These are phyloP conservation scores for Neonectria ditissima DNA, from an alignment of 2,329 filamentous ascomycete species.

Conservation along the genomic window DNA sequence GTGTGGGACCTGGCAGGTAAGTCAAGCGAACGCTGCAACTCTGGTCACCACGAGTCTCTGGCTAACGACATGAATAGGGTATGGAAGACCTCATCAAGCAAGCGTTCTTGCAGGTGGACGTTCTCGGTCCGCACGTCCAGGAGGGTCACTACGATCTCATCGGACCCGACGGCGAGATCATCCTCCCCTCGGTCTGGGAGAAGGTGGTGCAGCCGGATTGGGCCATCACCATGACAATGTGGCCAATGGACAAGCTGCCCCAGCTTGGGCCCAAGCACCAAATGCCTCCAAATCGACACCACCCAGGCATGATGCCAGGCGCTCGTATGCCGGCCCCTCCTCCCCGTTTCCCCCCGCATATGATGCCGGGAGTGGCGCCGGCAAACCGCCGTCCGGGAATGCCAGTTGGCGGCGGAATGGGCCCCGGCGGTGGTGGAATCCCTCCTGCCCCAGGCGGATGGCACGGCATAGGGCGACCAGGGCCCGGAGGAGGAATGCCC, in stretches of 20 bases:
- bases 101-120: constrained; percentile 82
- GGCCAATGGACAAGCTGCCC: constrained; percentile 64
- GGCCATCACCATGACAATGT: constrained; percentile 68
- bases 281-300: constrained; percentile 33
- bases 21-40: constrained; percentile 46
- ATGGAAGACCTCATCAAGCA: constrained; percentile 91
- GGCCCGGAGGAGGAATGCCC: constrained; percentile 20
- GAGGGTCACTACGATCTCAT: constrained; percentile 85
- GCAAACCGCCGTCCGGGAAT: constrained; percentile 16
- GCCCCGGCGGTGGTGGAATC: constrained; percentile 23
- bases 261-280: constrained; percentile 38
- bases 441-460: constrained; percentile 40
- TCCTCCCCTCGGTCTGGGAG: constrained; percentile 83
- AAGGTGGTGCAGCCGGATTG: constrained; percentile 81
- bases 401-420: constrained; percentile 21
- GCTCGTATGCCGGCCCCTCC: constrained; percentile 22
- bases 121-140: constrained; percentile 80
- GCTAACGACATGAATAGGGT: constrained; percentile 64
- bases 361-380: constrained; percentile 26
- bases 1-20: constrained; percentile 85
- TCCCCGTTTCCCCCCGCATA: constrained; percentile 10
- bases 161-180: constrained; percentile 84
- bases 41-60: not conserved
- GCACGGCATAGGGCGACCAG: constrained; percentile 32
- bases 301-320: constrained; percentile 22